Percentiles rank a stretch among this genome's conserved stretches.
phyloP scores from a whole-genome alignment of 2,329 filamentous ascomycete genomes.

The Xylariaceae sp. region DNA sequence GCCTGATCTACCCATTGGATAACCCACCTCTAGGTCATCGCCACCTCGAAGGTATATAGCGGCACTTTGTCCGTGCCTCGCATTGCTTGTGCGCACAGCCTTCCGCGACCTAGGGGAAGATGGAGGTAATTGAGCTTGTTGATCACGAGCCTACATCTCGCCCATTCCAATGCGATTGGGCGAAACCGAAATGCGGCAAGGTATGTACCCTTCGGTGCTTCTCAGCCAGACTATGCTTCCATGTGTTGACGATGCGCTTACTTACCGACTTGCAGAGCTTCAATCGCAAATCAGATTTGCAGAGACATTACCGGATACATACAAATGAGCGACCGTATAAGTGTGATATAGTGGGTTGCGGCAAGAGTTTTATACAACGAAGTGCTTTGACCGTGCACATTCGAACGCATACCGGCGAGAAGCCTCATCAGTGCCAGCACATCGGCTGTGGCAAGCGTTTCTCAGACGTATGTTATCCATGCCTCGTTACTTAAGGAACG shows the following conservation, averaged over 20 bases:
- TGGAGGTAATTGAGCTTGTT: conserved; percentile 71
- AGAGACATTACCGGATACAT: conserved; percentile 74
- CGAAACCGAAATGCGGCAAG: conserved; percentile 64
- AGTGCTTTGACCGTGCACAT: conserved; percentile 75
- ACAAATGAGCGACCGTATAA: conserved; percentile 73
- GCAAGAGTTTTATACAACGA: conserved; percentile 74
- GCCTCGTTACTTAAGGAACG: background rate
- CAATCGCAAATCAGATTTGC: conserved; percentile 74
- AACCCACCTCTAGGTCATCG: conserved; percentile 19
- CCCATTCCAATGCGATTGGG: conserved; percentile 71
- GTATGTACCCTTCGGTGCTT: conserved; percentile 47
- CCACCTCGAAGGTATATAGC: conserved; percentile 42
- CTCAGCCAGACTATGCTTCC: background rate
- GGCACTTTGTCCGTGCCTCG: conserved; percentile 17
- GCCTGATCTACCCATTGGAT: conserved; percentile 35
- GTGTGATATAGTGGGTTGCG: conserved; percentile 65
- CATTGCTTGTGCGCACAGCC: conserved; percentile 21
- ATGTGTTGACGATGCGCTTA: conserved; percentile 9
- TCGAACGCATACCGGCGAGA: conserved; percentile 74
- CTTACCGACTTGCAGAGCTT: conserved; percentile 61
- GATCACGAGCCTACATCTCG: conserved; percentile 68
- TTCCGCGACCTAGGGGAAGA: conserved; percentile 43
- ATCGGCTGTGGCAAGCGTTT: conserved; percentile 72
- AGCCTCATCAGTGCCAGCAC: conserved; percentile 72
- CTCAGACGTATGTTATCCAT: conserved; percentile 63